These are phyloP conservation scores for Hibiscus trionum DNA, from an alignment of 345 rosid species.

Conservation along the genomic window DNA sequence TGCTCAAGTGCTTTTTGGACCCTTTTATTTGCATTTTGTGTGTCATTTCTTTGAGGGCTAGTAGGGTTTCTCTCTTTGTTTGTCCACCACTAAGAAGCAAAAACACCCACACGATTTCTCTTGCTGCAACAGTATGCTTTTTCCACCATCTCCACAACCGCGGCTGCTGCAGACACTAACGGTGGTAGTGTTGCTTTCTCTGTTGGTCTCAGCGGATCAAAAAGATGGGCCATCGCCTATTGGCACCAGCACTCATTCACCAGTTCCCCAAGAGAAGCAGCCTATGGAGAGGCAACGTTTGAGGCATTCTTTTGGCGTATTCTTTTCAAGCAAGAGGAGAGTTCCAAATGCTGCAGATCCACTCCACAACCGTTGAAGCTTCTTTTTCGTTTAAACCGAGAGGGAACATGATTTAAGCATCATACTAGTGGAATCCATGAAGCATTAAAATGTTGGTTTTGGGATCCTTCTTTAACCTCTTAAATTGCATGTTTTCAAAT, in stretches of 20 bases:
- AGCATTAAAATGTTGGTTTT: background rate
- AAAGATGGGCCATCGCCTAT: slow-evolving; percentile 18
- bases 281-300: slow-evolving; percentile 4
- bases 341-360: slow-evolving; percentile 71
- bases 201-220: slow-evolving; percentile 25
- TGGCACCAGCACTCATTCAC: background rate
- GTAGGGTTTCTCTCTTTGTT: background rate
- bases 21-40: background rate
- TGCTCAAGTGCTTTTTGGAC: background rate
- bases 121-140: slow-evolving; percentile 13
- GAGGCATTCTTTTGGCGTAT: slow-evolving; percentile 22
- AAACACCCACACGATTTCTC: background rate
- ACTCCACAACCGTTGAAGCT: slow-evolving; percentile 62
- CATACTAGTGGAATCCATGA: background rate
- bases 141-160: background rate
- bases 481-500: slow-evolving; percentile 10
- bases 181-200: slow-evolving; percentile 14
- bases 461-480: slow-evolving; percentile 4
- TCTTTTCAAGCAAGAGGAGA: slow-evolving; percentile 44
- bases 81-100: background rate
- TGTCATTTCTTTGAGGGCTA: slow-evolving; percentile 5
- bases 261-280: slow-evolving; percentile 13
- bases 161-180: slow-evolving; percentile 19
- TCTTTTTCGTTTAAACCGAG: no score
- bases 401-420: background rate